A percentile compares a stretch with the other conserved stretches of the same genome.
phyloP scores from a whole-genome alignment of 2,329 filamentous ascomycete species.

The Herpotrichia juniperi region DNA sequence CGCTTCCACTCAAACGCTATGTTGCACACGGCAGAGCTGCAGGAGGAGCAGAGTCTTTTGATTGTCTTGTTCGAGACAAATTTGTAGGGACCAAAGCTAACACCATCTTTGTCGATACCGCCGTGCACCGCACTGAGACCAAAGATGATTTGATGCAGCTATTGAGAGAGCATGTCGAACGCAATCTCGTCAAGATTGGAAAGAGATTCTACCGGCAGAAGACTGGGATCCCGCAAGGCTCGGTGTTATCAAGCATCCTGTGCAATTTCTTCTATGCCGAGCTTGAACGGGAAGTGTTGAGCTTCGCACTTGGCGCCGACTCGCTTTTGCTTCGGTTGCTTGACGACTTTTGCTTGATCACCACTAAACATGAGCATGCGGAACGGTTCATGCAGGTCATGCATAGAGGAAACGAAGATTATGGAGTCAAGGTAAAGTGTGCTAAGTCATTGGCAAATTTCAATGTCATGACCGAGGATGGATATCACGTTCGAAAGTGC shows the following conservation, averaged over 20 bases:
- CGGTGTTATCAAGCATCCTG: slow-evolving; percentile 81
- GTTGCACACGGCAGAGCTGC: slow-evolving; percentile 46
- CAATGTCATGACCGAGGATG: slow-evolving; percentile 64
- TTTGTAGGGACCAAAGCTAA: slow-evolving; percentile 53
- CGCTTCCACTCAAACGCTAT: slow-evolving; percentile 45
- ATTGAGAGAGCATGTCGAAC: slow-evolving; percentile 77
- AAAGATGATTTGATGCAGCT: slow-evolving; percentile 70
- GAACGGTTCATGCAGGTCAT: slow-evolving; percentile 76
- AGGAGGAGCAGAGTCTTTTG: slow-evolving; percentile 39
- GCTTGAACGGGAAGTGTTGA: slow-evolving; percentile 72
- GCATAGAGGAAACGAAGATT: slow-evolving; percentile 77
- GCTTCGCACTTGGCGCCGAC: slow-evolving; percentile 66
- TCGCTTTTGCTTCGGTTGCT: slow-evolving; percentile 80
- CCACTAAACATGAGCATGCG: slow-evolving; percentile 70
- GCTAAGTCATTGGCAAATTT: slow-evolving; percentile 89
- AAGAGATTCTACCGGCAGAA: slow-evolving; percentile 89
- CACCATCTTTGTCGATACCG: slow-evolving; percentile 78
- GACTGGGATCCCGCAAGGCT: slow-evolving; percentile 90
- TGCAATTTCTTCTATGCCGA: slow-evolving; percentile 98
- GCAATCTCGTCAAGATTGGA: slow-evolving; percentile 86
- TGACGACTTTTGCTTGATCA: slow-evolving; percentile 93
- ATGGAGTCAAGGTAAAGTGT: slow-evolving; percentile 78
- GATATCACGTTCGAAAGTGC: slow-evolving; percentile 43
- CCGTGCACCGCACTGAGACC: slow-evolving; percentile 63
- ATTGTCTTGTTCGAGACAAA: slow-evolving; percentile 34